Evolutionary conservation across 495 filamentous ascomycete species (phyloP).

Genomic region (Aspergillus nanangensis): DNA sequence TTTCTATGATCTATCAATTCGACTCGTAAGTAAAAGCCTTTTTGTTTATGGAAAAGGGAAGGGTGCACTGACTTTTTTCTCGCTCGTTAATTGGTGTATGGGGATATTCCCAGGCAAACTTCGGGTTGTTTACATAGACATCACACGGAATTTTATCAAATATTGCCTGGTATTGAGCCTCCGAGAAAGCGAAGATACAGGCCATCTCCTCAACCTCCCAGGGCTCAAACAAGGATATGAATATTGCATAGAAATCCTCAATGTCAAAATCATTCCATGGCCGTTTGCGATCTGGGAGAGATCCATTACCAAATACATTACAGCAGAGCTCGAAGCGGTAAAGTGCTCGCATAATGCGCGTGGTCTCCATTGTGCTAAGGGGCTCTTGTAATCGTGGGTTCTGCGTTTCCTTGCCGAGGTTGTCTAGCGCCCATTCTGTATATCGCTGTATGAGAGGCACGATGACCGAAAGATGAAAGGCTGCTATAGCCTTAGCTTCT

Average conservation of each 20-base stretch:
- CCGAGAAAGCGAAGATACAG: conserved; percentile 3
- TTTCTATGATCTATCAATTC: background rate
- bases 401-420: background rate
- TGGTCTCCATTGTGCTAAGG: conserved; percentile 16
- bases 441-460: conserved; percentile 12
- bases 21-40: too few relatives aligned
- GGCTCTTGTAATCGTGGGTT: background rate
- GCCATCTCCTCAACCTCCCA: conserved; percentile 13
- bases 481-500: conserved; percentile 1
- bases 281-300: background rate
- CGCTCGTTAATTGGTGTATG: too few relatives aligned
- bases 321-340: conserved; percentile 25
- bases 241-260: background rate
- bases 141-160: conserved; percentile 5
- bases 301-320: conserved; percentile 19
- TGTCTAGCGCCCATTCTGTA: conserved; percentile 6
- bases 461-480: conserved; percentile 19
- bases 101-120: background rate
- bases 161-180: conserved; percentile 3
- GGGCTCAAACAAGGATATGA: conserved; percentile 5
- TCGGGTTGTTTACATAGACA: background rate
- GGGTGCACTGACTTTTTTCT: too few relatives aligned
- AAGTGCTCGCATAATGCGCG: conserved; percentile 17
- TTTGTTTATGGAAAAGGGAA: too few relatives aligned
- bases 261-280: background rate